Conservation (phyloP, 2,329 filamentous ascomycete species). For the Lasiodiplodia gonubiensis region DNA sequence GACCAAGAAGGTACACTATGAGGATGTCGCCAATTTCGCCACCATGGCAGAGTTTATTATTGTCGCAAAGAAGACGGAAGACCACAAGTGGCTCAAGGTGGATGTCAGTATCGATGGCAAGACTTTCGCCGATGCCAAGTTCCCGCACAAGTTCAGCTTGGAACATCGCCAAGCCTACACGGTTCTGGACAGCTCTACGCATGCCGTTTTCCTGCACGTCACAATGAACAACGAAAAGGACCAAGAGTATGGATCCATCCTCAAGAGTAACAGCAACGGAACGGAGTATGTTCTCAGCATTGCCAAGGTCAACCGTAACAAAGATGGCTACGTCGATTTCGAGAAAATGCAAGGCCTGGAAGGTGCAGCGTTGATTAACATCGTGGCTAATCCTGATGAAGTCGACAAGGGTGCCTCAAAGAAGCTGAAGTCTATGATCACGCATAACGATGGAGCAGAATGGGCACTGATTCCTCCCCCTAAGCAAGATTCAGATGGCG, state of each 20-base stretch:
- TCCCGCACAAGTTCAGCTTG: constrained; percentile 83
- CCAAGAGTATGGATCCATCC: constrained; percentile 79
- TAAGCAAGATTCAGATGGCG: constrained; percentile 70
- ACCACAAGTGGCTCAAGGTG: constrained; percentile 72
- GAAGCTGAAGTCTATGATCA: constrained; percentile 87
- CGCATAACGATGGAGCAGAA: constrained; percentile 91
- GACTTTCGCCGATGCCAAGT: constrained; percentile 80
- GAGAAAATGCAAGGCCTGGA: constrained; percentile 94
- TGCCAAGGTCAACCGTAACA: constrained; percentile 79
- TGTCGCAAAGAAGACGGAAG: constrained; percentile 70
- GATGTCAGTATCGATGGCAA: constrained; percentile 85
- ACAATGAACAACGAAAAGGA: constrained; percentile 71
- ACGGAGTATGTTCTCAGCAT: constrained; percentile 91
- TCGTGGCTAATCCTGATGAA: constrained; percentile 75
- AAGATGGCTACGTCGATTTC: constrained; percentile 83
- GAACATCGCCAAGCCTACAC: constrained; percentile 84
- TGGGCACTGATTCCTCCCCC: constrained; percentile 83
- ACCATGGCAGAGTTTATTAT: constrained; percentile 98
- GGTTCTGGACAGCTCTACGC: constrained; percentile 90
- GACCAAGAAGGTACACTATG: constrained; percentile 65
- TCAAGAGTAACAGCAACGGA: constrained; percentile 98
- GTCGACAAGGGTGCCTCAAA: constrained; percentile 70
- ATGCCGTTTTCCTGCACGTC: constrained; percentile 93
- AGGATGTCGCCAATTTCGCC: constrained; percentile 81
- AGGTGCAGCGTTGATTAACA: constrained; percentile 85